Percentiles rank a stretch among this genome's conserved stretches.
Evolutionary conservation across 2,329 filamentous ascomycete genomes (phyloP).

Genomic region (Exophiala calicioides): DNA sequence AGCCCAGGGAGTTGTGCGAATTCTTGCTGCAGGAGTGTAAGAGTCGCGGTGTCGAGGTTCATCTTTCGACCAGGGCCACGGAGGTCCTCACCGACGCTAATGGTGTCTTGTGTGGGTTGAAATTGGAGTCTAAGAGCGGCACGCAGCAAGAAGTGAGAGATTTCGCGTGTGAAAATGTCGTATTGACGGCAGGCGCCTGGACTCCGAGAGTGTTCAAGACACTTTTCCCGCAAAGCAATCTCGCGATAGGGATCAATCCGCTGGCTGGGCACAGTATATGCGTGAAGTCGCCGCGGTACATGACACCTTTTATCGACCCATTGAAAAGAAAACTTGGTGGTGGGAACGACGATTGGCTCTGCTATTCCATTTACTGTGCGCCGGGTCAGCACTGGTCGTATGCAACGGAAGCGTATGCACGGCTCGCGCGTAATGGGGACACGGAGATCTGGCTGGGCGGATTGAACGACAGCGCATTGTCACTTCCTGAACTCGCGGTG

Average conservation of each 20-base stretch:
- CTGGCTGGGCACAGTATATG: slow-evolving; percentile 74
- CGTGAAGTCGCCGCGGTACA: slow-evolving; percentile 58
- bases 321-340: slow-evolving; percentile 26
- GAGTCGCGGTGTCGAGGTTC: slow-evolving; percentile 63
- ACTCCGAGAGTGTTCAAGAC: slow-evolving; percentile 63
- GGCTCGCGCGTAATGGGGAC: slow-evolving; percentile 53
- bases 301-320: slow-evolving; percentile 26
- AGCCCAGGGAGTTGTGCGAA: slow-evolving; percentile 65
- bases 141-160: slow-evolving; percentile 42
- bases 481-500: slow-evolving; percentile 59
- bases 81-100: slow-evolving; percentile 54
- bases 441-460: slow-evolving; percentile 71
- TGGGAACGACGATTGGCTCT: slow-evolving; percentile 47
- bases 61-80: slow-evolving; percentile 63
- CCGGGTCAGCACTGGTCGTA: slow-evolving; percentile 54
- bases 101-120: slow-evolving; percentile 52
- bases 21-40: slow-evolving; percentile 63
- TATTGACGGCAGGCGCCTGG: slow-evolving; percentile 73
- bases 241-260: slow-evolving; percentile 59
- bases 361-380: slow-evolving; percentile 70
- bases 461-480: slow-evolving; percentile 62
- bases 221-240: slow-evolving; percentile 61
- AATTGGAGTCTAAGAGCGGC: slow-evolving; percentile 38
- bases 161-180: slow-evolving; percentile 64
- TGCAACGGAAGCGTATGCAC: slow-evolving; percentile 70